These are phyloP conservation scores for Corymbia calophylla DNA, from an alignment of 441 rosid genomes.

Conservation along the genomic window DNA sequence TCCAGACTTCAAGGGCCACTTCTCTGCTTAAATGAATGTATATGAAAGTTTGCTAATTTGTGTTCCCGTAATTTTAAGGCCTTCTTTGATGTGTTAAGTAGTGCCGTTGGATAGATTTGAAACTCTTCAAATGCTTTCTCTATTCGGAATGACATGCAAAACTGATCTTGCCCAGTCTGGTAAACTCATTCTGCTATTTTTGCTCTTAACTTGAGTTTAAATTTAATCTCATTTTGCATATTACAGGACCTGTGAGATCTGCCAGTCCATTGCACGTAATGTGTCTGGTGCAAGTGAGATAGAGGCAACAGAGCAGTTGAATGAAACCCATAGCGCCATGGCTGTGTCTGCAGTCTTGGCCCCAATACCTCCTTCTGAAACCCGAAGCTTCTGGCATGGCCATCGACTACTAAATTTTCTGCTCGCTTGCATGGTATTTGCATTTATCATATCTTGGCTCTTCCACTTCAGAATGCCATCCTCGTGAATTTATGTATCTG, in stretches of 20 bases:
- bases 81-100: background rate
- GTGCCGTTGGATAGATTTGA: background rate
- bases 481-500: constrained; percentile 2
- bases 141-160: background rate
- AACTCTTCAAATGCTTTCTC: background rate
- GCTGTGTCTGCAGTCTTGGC: constrained; percentile 21
- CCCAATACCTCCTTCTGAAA: constrained; percentile 24
- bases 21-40: background rate
- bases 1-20: background rate
- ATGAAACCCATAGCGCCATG: constrained; percentile 22
- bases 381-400: constrained; percentile 49
- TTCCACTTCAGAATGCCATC: constrained; percentile 51
- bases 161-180: background rate
- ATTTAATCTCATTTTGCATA: background rate
- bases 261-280: constrained; percentile 50
- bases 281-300: constrained; percentile 34
- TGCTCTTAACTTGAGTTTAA: background rate
- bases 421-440: constrained; percentile 71
- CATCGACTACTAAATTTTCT: constrained; percentile 59
- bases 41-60: background rate
- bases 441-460: constrained; percentile 65
- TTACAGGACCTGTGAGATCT: constrained; percentile 72
- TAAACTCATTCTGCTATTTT: background rate
- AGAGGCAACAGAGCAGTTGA: constrained; percentile 17
- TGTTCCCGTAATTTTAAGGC: background rate